phyloP scores from a whole-genome alignment of 768 basidiomycete species.

The Crepidotus variabilis region DNA sequence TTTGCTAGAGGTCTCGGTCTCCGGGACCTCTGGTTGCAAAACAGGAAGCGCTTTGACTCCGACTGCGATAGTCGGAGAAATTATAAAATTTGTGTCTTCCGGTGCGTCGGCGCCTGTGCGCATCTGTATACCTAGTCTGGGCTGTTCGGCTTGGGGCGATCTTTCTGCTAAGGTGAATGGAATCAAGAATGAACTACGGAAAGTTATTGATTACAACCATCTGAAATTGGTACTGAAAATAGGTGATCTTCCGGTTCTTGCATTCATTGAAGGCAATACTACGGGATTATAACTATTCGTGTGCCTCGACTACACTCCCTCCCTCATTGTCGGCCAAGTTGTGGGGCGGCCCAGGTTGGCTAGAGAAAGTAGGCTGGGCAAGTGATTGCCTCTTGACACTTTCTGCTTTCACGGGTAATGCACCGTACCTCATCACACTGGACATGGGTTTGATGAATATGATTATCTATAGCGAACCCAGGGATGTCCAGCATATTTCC shows the following conservation, averaged over 20 bases:
- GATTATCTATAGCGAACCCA: slow-evolving; percentile 65
- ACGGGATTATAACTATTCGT: slow-evolving; percentile 52
- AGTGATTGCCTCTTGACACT: slow-evolving; percentile 74
- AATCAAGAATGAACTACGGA: slow-evolving; percentile 1
- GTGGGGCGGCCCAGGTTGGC: slow-evolving; percentile 68
- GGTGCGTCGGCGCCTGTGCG: slow-evolving; percentile 39
- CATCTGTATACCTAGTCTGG: slow-evolving; percentile 60
- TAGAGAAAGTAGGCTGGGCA: slow-evolving; percentile 75
- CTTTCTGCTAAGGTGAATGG: slow-evolving; percentile 46
- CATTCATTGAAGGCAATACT: slow-evolving; percentile 61
- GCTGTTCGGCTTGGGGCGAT: slow-evolving; percentile 71
- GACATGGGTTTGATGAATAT: slow-evolving; percentile 4
- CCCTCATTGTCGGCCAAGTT: slow-evolving; percentile 55
- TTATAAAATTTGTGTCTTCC: slow-evolving; percentile 13
- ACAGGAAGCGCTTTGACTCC: background rate
- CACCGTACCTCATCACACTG: slow-evolving; percentile 1
- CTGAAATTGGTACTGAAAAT: slow-evolving; percentile 1
- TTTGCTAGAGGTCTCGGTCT: slow-evolving; percentile 9
- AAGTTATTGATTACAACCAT: background rate
- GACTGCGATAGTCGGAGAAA: slow-evolving; percentile 14
- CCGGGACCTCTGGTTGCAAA: background rate
- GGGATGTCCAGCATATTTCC: slow-evolving; percentile 71
- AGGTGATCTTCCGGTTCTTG: slow-evolving; percentile 75
- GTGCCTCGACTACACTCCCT: slow-evolving; percentile 66
- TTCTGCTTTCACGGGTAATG: slow-evolving; percentile 71